phyloP scores from a whole-genome alignment of 192 early-diverging fungal species.

The Endogone sp. region DNA sequence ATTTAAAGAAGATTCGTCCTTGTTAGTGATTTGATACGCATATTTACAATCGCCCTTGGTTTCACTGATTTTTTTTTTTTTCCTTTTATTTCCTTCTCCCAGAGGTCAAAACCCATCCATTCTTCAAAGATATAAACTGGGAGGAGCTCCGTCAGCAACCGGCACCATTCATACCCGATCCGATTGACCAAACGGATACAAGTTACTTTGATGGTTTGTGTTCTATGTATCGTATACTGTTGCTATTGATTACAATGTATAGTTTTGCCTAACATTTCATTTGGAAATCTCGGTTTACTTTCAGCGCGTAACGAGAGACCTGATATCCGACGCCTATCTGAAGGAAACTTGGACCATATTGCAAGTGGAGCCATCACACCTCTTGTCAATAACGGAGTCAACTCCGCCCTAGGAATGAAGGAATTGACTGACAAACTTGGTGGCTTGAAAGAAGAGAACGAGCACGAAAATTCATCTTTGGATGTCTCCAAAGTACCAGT shows the following conservation, averaged over 20 bases:
- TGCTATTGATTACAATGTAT: slow-evolving; percentile 3
- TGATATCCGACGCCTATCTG: slow-evolving; percentile 73
- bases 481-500: neutral
- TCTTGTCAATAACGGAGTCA: neutral
- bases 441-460: neutral
- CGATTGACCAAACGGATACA: slow-evolving; percentile 79
- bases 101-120: slow-evolving; percentile 65
- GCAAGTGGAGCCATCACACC: slow-evolving; percentile 17
- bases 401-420: neutral
- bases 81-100: slow-evolving; percentile 2
- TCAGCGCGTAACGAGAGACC: slow-evolving; percentile 67
- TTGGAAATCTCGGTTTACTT: neutral
- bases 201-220: slow-evolving; percentile 83
- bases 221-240: neutral
- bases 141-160: slow-evolving; percentile 67
- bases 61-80: neutral
- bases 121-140: slow-evolving; percentile 79
- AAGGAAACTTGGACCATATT: slow-evolving; percentile 49
- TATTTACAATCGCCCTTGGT: neutral
- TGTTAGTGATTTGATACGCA: too few species aligned
- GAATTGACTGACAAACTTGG: neutral
- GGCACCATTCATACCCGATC: slow-evolving; percentile 83
- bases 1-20: too few species aligned
- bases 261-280: slow-evolving; percentile 10
- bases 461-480: neutral